These are phyloP conservation scores for Arctium lappa DNA, from an alignment of 129 eudicot species.

Conservation along the genomic window DNA sequence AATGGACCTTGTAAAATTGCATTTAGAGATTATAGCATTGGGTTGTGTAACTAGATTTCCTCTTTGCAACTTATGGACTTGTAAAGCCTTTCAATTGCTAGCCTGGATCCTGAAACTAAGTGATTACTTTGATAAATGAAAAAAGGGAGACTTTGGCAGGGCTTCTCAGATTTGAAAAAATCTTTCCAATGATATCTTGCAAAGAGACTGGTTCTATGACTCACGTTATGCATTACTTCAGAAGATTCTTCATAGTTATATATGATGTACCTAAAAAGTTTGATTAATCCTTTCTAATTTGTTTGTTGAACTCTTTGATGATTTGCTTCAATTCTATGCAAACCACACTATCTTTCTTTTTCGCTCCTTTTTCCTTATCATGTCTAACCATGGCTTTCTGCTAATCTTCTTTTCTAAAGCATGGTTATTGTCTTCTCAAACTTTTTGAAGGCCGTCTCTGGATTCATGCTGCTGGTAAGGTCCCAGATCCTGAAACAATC, in stretches of 20 bases:
- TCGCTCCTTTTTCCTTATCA: neutral
- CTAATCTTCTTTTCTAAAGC: neutral
- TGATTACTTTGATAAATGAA: too few species aligned
- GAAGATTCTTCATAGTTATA: neutral
- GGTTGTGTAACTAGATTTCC: too few species aligned
- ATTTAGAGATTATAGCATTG: too few species aligned
- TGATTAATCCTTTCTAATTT: neutral
- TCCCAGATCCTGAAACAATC: constrained; percentile 82
- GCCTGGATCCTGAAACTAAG: too few species aligned
- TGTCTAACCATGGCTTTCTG: neutral
- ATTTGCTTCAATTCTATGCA: neutral
- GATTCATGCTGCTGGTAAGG: constrained; percentile 97
- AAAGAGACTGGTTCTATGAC: too few species aligned
- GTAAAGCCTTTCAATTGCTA: too few species aligned
- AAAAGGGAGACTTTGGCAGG: too few species aligned
- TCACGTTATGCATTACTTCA: neutral
- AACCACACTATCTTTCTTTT: neutral
- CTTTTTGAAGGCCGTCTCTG: constrained; percentile 74
- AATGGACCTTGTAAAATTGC: too few species aligned
- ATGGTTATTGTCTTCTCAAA: neutral
- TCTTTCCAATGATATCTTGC: too few species aligned
- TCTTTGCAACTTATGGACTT: too few species aligned
- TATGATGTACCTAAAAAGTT: neutral
- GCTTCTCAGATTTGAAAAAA: too few species aligned
- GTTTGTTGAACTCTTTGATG: neutral